Percentiles rank a stretch among this genome's conserved stretches.
Conservation (phyloP, 805 yeast species). For the Cyberlindnera maclurae region DNA sequence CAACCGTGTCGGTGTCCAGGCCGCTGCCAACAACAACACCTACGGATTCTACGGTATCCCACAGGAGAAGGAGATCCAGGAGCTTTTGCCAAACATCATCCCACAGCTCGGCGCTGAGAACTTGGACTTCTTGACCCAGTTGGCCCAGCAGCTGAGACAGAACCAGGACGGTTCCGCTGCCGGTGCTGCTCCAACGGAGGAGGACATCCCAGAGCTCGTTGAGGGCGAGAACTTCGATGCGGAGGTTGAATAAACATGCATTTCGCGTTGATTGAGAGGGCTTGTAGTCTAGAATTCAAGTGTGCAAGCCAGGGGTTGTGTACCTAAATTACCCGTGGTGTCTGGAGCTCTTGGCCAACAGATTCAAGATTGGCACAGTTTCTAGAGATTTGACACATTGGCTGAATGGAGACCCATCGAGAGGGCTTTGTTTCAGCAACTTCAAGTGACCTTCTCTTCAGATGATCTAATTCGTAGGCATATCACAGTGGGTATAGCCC, state of each 20-base stretch:
- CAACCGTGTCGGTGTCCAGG: constrained; percentile 94
- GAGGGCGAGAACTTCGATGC: constrained; percentile 65
- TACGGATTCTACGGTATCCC: constrained; percentile 93
- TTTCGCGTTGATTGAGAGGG: too few relatives aligned
- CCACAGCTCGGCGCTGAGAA: constrained; percentile 97
- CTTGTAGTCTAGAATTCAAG: too few relatives aligned
- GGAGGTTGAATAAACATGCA: constrained; percentile 35
- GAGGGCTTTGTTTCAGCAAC: too few relatives aligned
- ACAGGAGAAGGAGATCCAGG: constrained; percentile 86
- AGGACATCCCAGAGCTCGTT: constrained; percentile 61
- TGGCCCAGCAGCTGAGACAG: constrained; percentile 82
- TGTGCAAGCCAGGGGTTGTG: too few relatives aligned
- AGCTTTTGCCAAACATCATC: constrained; percentile 87
- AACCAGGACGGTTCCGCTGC: constrained; percentile 36
- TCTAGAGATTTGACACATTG: too few relatives aligned
- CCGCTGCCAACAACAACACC: constrained; percentile 84
- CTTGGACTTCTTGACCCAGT: constrained; percentile 77
- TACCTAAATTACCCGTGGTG: too few relatives aligned
- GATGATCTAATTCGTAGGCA: too few relatives aligned
- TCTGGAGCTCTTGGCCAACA: too few relatives aligned
- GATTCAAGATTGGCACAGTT: too few relatives aligned
- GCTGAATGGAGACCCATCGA: too few relatives aligned
- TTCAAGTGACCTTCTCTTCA: too few relatives aligned
- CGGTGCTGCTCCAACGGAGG: constrained; percentile 44
- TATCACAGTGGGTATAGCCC: too few relatives aligned